These are phyloP conservation scores for Globisporangium rhizosaccharum DNA, from an alignment of 352 stramenopile species.

Conservation along the genomic window DNA sequence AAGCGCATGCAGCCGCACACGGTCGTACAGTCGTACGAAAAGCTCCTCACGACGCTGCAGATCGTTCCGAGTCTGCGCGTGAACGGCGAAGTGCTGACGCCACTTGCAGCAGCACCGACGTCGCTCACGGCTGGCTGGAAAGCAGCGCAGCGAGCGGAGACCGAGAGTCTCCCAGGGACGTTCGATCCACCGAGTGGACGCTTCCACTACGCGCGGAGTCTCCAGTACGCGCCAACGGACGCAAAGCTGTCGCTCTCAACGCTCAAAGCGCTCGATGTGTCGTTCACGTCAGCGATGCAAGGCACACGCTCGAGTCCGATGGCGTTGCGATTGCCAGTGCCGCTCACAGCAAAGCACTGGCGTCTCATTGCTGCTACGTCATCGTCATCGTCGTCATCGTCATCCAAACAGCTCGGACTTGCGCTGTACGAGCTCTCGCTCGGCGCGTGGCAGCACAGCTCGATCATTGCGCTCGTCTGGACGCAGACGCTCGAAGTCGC, in stretches of 20 bases:
- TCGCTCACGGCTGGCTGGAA: slow-evolving; percentile 15
- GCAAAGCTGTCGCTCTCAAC: slow-evolving; percentile 22
- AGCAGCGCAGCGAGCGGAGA: slow-evolving; percentile 11
- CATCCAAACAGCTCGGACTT: slow-evolving; percentile 33
- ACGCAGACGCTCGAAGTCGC: slow-evolving; percentile 32
- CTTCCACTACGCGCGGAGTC: slow-evolving; percentile 31
- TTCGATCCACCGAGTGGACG: slow-evolving; percentile 22
- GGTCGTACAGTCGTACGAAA: slow-evolving; percentile 50
- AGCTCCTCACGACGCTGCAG: slow-evolving; percentile 25
- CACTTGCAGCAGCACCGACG: slow-evolving; percentile 11
- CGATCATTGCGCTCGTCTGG: slow-evolving; percentile 50
- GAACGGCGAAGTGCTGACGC: slow-evolving; percentile 30
- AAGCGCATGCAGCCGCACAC: slow-evolving; percentile 46
- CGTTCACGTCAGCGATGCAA: slow-evolving; percentile 15
- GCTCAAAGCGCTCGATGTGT: slow-evolving; percentile 22
- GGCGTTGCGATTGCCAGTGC: slow-evolving; percentile 6
- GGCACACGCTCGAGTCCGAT: slow-evolving; percentile 10
- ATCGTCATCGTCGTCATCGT: slow-evolving; percentile 22
- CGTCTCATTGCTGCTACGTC: slow-evolving; percentile 16
- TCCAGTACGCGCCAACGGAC: slow-evolving; percentile 23
- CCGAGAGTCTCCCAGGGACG: neutral
- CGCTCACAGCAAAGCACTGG: slow-evolving; percentile 26
- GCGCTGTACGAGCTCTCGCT: slow-evolving; percentile 48
- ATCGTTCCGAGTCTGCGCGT: slow-evolving; percentile 25
- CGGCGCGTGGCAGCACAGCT: slow-evolving; percentile 30